Evolutionary conservation across 441 rosid genomes (phyloP), one percentile per base, ranked within the genome.

Genomic region (Populus hybrid): DNA sequence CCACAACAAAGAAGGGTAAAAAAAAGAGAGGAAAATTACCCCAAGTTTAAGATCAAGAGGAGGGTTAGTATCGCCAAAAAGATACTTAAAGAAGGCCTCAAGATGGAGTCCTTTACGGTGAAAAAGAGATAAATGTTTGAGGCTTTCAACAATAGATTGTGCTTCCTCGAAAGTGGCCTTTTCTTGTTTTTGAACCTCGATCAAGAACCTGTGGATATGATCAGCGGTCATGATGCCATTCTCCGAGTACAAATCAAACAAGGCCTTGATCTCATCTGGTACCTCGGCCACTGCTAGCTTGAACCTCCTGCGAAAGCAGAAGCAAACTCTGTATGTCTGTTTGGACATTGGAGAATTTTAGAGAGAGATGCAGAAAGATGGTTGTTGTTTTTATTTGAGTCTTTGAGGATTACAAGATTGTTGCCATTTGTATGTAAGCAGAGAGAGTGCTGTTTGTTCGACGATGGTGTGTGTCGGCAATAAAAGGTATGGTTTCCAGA

Each of bases 41-140:
- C 82, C 90, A n/a, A 50, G 82, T 64, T 80, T 80, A 76, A 85
- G 87, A 80, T 89, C 76, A 69, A 93, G 78, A 72, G 92, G 95
- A 84, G 86, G 85, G 72, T 94, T 94, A n/a, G 9, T 8, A 36
- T 86, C 87, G 38, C 83, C 84, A 26, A 88, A 88, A 12, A 94
- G 91, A 87, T 85, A 94, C 86, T 88, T 89, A 75, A 94, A 94
- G 77, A 94, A 94, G 68, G 79, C 90, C 76, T 91, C 98, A 67
- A 90, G 89, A 42, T 82, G 78, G 66, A 94, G 83, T 57, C 87
- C 95, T 80, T 67, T 89, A 1, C 89, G 87, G 76, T 89, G 95
- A 69, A 91, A 87, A 35, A 81, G 70, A 50, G 75, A 73, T 77
- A 81, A 68, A 61, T 82, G 88, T 72, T 75, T 79, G 26, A 72